Percentiles rank a stretch among this genome's conserved stretches.
These are phyloP conservation scores for Magnolia changhungtana DNA, from an alignment of 164 flowering plant species.

Conservation along the genomic window DNA sequence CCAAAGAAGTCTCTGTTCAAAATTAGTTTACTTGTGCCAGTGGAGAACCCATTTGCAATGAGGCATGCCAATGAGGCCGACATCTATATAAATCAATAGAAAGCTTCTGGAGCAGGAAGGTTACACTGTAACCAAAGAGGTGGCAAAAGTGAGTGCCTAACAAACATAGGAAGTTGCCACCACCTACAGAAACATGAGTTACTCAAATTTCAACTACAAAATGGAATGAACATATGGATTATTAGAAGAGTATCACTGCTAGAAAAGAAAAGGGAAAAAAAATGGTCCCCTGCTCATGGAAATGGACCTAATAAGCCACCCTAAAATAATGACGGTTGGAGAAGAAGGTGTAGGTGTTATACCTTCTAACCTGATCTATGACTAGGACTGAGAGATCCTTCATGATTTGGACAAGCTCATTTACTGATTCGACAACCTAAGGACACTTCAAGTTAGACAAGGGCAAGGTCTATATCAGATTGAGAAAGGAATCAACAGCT, in stretches of 20 bases:
- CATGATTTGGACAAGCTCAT: too few species aligned
- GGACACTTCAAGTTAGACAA: too few species aligned
- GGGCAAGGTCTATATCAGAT: too few species aligned
- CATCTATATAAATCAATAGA: constrained; percentile 35
- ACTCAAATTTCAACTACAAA: neutral
- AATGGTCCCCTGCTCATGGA: too few species aligned
- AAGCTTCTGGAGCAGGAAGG: constrained; percentile 1
- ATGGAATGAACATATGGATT: neutral
- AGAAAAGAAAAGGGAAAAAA: too few species aligned
- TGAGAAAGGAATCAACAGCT: too few species aligned
- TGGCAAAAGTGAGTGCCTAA: constrained; percentile 2
- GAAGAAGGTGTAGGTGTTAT: too few species aligned
- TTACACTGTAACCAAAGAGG: neutral
- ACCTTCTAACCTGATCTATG: too few species aligned
- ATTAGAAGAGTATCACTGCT: neutral
- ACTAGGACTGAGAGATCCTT: too few species aligned
- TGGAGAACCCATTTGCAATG: constrained; percentile 55
- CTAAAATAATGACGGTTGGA: too few species aligned
- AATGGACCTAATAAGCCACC: too few species aligned
- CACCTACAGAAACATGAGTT: neutral
- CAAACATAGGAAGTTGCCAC: neutral
- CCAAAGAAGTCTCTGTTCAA: constrained; percentile 47
- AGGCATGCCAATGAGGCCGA: constrained; percentile 75
- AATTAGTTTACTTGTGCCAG: constrained; percentile 26
- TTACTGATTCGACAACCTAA: too few species aligned